Evolutionary conservation across 192 early-diverging fungal species (phyloP), one percentile per base, ranked within the genome.

Genomic region (Rhizophagus sp.): DNA sequence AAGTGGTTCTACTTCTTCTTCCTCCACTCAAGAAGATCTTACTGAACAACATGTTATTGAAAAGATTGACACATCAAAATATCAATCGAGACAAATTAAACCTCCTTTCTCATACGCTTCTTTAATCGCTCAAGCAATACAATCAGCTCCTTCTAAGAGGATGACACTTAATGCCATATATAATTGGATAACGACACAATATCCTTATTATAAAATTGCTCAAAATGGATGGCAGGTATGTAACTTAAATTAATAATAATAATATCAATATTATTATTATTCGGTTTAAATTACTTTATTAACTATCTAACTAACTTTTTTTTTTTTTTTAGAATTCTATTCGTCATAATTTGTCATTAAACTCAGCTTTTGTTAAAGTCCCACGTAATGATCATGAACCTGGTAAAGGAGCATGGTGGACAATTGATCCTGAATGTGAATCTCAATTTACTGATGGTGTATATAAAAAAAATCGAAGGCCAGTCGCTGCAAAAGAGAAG

Each of bases 331-430:
- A 95, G 91, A 98, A 98, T 84, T 98, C 96, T 36, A 94, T 98
- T 80, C 91, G 97, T 50, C 97, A 98, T 85, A 98, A 98, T 83
- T 87, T 98, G 47, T 96, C 95, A n/a, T 88, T 98, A 67, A 98
- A 98, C 87, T 96, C 95, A 79, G 91, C 92, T 19, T 99, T 99
- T 88, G 88, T 97, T 27, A 94, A 95, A 73, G 93, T 97, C 36
- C 93, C 94, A 71, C 88, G 97, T 12, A 93, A 93, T 2, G 88
- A 89, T 79, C 91, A 90, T 50, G 96, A 97, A 82, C 93, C 94
- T 19, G 97, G 97, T 25, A 98, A 98, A 82, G 97, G 97, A 10
- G 93, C 95, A 39, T 97, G 95, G 82, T 98, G 96, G 97, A 92
- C 96, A 2, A 94, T 98, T 70, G 95, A 96, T 77, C 87, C 90